These are phyloP conservation scores for Hortiboletus campestris DNA, from an alignment of 768 basidiomycete species.

Conservation along the genomic window DNA sequence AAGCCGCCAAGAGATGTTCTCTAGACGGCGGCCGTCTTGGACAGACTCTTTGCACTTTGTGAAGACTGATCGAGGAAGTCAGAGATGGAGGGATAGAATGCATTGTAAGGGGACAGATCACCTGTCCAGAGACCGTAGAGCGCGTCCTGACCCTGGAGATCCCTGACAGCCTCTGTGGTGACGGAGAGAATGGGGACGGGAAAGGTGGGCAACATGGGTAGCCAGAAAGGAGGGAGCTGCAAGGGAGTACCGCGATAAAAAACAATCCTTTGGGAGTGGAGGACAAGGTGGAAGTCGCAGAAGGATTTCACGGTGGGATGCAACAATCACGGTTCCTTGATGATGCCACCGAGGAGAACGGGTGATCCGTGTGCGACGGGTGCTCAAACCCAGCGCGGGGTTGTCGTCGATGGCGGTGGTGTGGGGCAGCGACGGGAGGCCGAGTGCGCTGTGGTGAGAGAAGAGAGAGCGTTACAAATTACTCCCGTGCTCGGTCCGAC, in stretches of 20 bases:
- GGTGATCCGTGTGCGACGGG: conserved; percentile 21
- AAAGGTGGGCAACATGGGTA: conserved; percentile 48
- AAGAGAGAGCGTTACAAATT: conserved; percentile 24
- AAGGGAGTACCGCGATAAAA: conserved; percentile 7
- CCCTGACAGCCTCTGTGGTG: conserved; percentile 60
- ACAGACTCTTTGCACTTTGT: conserved; percentile 79
- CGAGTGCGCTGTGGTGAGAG: conserved; percentile 22
- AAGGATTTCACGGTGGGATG: conserved; percentile 14
- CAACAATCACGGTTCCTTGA: conserved; percentile 31
- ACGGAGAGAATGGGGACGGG: conserved; percentile 68
- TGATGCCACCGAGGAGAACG: conserved; percentile 23
- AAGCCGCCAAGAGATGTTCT: conserved; percentile 86
- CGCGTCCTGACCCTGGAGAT: conserved; percentile 67
- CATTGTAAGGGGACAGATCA: conserved; percentile 27
- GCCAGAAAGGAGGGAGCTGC: conserved; percentile 9
- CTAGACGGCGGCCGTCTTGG: conserved; percentile 76
- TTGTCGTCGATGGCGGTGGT: conserved; percentile 14
- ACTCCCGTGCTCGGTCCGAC: conserved; percentile 26
- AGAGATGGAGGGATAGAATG: not conserved
- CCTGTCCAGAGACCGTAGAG: conserved; percentile 67
- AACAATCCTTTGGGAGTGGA: conserved; percentile 15
- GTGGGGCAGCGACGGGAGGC: not conserved
- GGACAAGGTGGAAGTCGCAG: conserved; percentile 13
- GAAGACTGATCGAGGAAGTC: conserved; percentile 53
- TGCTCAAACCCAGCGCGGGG: not conserved